Percentiles rank a stretch among this genome's conserved stretches.
Evolutionary conservation across 2,329 filamentous ascomycete genomes (phyloP).

Genomic region (Claviceps spartinae): DNA sequence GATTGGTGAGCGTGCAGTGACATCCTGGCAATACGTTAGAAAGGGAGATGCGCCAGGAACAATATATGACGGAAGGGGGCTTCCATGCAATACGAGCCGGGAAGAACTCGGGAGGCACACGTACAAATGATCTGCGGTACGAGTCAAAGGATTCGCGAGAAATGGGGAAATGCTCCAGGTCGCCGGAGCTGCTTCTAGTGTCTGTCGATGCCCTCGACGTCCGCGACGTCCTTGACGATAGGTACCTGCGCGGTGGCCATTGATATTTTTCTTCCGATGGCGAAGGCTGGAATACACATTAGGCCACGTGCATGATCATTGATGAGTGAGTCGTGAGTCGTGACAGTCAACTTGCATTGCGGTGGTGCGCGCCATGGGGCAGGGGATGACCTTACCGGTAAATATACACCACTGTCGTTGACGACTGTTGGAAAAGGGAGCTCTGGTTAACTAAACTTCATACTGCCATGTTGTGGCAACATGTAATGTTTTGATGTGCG

Average conservation of each 20-base stretch:
- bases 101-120: conserved; percentile 18
- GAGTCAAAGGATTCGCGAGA: conserved; percentile 95
- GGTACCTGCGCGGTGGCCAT: conserved; percentile 47
- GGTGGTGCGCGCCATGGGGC: not conserved
- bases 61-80: too few relatives aligned
- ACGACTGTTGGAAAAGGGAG: conserved; percentile 49
- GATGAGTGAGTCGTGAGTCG: not conserved
- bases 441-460: conserved; percentile 1
- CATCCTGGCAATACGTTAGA: conserved; percentile 47
- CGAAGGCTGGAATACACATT: conserved; percentile 48
- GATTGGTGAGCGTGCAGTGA: conserved; percentile 74
- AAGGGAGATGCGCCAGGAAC: not conserved
- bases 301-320: conserved; percentile 5
- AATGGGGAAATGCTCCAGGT: conserved; percentile 89
- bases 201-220: conserved; percentile 39
- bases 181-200: conserved; percentile 50
- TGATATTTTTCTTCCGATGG: conserved; percentile 72
- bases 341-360: not conserved
- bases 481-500: not conserved
- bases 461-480: conserved; percentile 5
- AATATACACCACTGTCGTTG: conserved; percentile 87
- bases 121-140: conserved; percentile 86
- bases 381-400: conserved; percentile 49
- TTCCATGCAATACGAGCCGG: not conserved
- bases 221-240: conserved; percentile 11